A percentile compares a stretch with the other conserved stretches of the same genome.
Evolutionary conservation across 805 yeast species (phyloP).

Genomic region (Metschnikowia noctiluminum): DNA sequence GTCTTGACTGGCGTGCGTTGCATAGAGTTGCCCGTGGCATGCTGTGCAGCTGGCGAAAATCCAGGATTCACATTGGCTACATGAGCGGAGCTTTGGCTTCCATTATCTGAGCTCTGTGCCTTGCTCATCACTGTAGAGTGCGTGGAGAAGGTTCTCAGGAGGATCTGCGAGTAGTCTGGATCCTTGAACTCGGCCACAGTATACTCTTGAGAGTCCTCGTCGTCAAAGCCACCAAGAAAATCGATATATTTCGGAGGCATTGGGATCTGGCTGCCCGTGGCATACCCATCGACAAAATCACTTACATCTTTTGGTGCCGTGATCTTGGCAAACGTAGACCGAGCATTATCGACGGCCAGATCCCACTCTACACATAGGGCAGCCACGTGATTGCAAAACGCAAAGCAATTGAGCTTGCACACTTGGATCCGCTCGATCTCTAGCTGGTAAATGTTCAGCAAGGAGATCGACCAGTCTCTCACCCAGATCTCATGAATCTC

Average conservation of each 20-base stretch:
- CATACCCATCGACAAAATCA: slow-evolving; percentile 49
- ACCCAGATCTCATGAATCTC: slow-evolving; percentile 62
- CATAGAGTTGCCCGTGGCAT: neutral
- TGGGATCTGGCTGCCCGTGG: slow-evolving; percentile 63
- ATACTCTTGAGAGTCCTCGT: slow-evolving; percentile 17
- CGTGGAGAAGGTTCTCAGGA: slow-evolving; percentile 19
- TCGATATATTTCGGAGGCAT: slow-evolving; percentile 64
- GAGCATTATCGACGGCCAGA: slow-evolving; percentile 66
- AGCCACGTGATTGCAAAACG: slow-evolving; percentile 69
- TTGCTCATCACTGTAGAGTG: slow-evolving; percentile 7
- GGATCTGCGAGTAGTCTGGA: slow-evolving; percentile 29
- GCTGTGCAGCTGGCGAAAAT: neutral
- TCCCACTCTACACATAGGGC: slow-evolving; percentile 77
- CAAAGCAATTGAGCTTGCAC: slow-evolving; percentile 71
- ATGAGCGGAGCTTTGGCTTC: neutral
- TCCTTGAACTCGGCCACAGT: slow-evolving; percentile 28
- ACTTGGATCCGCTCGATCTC: slow-evolving; percentile 73
- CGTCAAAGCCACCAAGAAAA: slow-evolving; percentile 40
- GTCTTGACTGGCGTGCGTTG: slow-evolving; percentile 4
- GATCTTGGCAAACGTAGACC: slow-evolving; percentile 65
- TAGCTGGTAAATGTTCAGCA: slow-evolving; percentile 59
- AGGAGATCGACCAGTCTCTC: slow-evolving; percentile 65
- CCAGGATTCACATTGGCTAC: neutral
- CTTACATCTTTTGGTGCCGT: slow-evolving; percentile 58
- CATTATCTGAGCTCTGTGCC: neutral